These are phyloP conservation scores for Shiraia bambusicola DNA, from an alignment of 2,329 filamentous ascomycete genomes.

Conservation along the genomic window DNA sequence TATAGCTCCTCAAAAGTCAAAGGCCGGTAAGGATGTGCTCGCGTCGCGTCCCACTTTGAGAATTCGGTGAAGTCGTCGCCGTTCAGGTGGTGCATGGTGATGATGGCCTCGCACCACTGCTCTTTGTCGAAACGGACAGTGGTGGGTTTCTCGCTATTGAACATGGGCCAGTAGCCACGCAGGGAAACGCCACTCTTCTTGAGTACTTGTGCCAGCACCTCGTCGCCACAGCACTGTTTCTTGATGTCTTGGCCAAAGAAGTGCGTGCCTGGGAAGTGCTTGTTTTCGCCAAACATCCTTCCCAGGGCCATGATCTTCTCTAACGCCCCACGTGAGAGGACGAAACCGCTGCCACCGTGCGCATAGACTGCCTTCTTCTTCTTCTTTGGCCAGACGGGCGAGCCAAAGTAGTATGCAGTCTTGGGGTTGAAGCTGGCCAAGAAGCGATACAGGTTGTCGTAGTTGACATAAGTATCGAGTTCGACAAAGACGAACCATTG, in stretches of 20 bases:
- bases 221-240: constrained; percentile 43
- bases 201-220: constrained; percentile 42
- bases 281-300: constrained; percentile 38
- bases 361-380: constrained; percentile 44
- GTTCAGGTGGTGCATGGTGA: constrained; percentile 43
- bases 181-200: constrained; percentile 39
- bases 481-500: constrained; percentile 43
- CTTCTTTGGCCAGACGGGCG: constrained; percentile 39
- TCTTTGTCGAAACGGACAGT: constrained; percentile 42
- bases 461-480: constrained; percentile 43
- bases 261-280: constrained; percentile 34
- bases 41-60: constrained; percentile 29
- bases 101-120: constrained; percentile 48
- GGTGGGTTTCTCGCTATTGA: constrained; percentile 47
- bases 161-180: constrained; percentile 48
- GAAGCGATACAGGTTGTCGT: constrained; percentile 45
- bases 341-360: constrained; percentile 48
- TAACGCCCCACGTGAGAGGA: constrained; percentile 54
- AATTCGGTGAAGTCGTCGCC: constrained; percentile 33
- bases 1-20: constrained; percentile 41
- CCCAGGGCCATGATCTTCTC: constrained; percentile 43
- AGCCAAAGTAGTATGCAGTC: constrained; percentile 45
- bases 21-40: constrained; percentile 24
- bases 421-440: constrained; percentile 40
- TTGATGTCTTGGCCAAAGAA: constrained; percentile 40